Percentiles rank a stretch among this genome's conserved stretches.
These are phyloP conservation scores for Caryopteris hybrid DNA, from an alignment of 305 asterid genomes.

Conservation along the genomic window DNA sequence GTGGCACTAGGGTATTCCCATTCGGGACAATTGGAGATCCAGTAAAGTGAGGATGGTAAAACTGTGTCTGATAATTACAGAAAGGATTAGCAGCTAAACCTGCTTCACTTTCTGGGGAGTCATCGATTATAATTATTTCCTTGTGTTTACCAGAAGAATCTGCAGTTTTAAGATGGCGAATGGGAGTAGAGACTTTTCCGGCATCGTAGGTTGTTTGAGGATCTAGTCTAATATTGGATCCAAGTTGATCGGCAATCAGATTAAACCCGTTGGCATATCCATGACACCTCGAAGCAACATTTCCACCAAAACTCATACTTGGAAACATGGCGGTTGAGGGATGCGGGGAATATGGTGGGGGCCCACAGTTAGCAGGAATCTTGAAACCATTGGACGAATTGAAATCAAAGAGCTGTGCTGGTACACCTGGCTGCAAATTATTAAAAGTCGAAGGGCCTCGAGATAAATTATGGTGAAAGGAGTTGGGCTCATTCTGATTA, in stretches of 20 bases:
- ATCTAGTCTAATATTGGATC: slow-evolving; percentile 22
- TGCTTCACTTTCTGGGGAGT: slow-evolving; percentile 34
- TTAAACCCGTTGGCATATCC: slow-evolving; percentile 30
- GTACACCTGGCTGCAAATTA: slow-evolving; percentile 19
- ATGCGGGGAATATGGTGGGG: slow-evolving; percentile 23
- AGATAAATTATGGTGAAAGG: slow-evolving; percentile 24
- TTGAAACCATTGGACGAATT: slow-evolving; percentile 34
- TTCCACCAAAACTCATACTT: slow-evolving; percentile 21
- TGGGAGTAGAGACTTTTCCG: slow-evolving; percentile 23
- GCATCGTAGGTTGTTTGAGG: slow-evolving; percentile 17
- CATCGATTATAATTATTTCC: slow-evolving; percentile 52
- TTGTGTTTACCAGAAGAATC: slow-evolving; percentile 24
- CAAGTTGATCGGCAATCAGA: slow-evolving; percentile 23
- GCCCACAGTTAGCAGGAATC: slow-evolving; percentile 26
- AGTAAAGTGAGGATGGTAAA: slow-evolving; percentile 17
- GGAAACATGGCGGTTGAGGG: slow-evolving; percentile 32
- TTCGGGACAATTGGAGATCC: slow-evolving; percentile 30
- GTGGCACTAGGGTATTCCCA: slow-evolving; percentile 25
- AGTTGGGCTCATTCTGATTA: slow-evolving; percentile 26
- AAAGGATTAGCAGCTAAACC: slow-evolving; percentile 23
- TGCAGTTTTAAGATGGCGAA: slow-evolving; percentile 13
- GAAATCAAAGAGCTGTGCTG: slow-evolving; percentile 34
- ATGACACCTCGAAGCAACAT: slow-evolving; percentile 23
- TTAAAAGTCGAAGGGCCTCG: slow-evolving; percentile 24
- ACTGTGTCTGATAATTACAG: slow-evolving; percentile 25